A percentile compares a stretch with the other conserved stretches of the same genome.
Conservation (phyloP, 768 basidiomycete species). For the Lactarius hengduanensis region DNA sequence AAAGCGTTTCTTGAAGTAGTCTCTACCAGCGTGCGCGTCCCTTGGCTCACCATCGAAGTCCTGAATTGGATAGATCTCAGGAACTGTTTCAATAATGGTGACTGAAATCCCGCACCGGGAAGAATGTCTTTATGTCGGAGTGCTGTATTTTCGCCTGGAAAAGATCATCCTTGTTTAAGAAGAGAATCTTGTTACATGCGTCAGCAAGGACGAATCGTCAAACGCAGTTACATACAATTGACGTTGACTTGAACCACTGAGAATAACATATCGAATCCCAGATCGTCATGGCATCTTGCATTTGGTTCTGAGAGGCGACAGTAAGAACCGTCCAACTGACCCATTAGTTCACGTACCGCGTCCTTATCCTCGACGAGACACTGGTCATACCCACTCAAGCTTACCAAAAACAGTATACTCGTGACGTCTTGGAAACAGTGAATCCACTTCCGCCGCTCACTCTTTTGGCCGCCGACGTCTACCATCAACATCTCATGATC, state of each 20-base stretch:
- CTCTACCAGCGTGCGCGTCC: slow-evolving; percentile 72
- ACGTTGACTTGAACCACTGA: slow-evolving; percentile 94
- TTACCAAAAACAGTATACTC: slow-evolving; percentile 87
- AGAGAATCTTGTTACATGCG: slow-evolving; percentile 59
- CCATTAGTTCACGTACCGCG: slow-evolving; percentile 54
- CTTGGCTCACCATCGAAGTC: slow-evolving; percentile 81
- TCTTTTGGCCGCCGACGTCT: slow-evolving; percentile 93
- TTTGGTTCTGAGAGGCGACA: slow-evolving; percentile 71
- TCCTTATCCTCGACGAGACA: slow-evolving; percentile 92
- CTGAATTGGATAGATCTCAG: slow-evolving; percentile 37
- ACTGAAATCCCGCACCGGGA: slow-evolving; percentile 53
- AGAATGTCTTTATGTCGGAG: slow-evolving; percentile 86
- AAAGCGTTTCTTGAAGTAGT: slow-evolving; percentile 90
- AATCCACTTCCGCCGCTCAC: slow-evolving; percentile 91
- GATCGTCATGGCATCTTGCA: slow-evolving; percentile 98
- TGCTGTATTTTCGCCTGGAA: slow-evolving; percentile 78
- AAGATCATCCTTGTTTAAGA: slow-evolving; percentile 95
- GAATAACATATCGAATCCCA: slow-evolving; percentile 99
- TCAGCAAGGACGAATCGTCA: slow-evolving; percentile 7
- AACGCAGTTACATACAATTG: slow-evolving; percentile 54
- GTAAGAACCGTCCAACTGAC: neutral
- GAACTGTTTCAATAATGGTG: slow-evolving; percentile 28
- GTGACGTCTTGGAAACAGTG: slow-evolving; percentile 96
- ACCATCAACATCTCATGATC: slow-evolving; percentile 91
- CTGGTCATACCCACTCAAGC: slow-evolving; percentile 91